Evolutionary conservation across 2,329 filamentous ascomycete genomes (phyloP).

Genomic region (Aureobasidium mangrovei): DNA sequence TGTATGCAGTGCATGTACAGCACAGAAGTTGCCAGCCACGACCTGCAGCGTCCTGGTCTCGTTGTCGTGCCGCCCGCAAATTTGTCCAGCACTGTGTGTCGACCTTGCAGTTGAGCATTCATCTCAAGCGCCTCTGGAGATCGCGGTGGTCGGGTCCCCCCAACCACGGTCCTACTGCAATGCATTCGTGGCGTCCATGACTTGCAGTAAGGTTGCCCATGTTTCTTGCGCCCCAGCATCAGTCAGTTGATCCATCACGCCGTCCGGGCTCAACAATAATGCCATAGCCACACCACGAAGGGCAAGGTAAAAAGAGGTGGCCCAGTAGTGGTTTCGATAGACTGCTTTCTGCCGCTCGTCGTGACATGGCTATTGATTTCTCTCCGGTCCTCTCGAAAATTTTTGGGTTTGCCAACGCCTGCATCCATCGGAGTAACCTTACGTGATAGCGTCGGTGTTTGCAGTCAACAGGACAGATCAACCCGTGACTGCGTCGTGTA

Average conservation of each 20-base stretch:
- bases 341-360: no score
- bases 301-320: no score
- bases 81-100: background rate
- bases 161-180: background rate
- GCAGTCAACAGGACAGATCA: no score
- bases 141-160: background rate
- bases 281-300: no score
- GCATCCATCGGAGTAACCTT: no score
- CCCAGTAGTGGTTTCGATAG: background rate
- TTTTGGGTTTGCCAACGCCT: no score
- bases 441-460: no score
- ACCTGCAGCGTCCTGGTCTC: background rate
- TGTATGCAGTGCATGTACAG: background rate
- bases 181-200: background rate
- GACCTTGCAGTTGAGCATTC: background rate
- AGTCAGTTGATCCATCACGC: background rate
- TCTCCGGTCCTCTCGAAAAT: no score
- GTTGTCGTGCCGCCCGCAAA: background rate
- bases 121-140: background rate
- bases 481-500: no score
- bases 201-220: background rate
- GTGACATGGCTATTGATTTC: no score
- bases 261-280: no score
- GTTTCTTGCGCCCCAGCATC: background rate
- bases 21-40: background rate